Percentiles rank a stretch among this genome's conserved stretches.
These are phyloP conservation scores for Eimeria necatrix DNA, from an alignment of 169 alveolate genomes.

Conservation along the genomic window DNA sequence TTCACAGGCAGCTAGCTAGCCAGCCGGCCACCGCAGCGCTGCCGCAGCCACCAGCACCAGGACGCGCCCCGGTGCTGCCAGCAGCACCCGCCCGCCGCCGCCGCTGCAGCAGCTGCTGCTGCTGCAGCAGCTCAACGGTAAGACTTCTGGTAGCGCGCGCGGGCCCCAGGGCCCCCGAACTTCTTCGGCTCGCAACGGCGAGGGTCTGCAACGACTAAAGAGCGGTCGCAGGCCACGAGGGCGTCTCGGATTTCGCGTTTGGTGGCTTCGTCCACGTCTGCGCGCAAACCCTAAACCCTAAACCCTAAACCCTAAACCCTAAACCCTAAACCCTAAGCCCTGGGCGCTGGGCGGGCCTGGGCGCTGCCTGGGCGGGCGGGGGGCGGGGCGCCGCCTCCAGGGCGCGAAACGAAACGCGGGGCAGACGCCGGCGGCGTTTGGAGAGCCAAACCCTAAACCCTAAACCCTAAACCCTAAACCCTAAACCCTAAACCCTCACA, in stretches of 20 bases:
- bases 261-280: slow-evolving; percentile 96
- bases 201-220: slow-evolving; percentile 99
- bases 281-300: background rate
- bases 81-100: background rate
- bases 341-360: too few relatives aligned
- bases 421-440: too few relatives aligned
- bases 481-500: slow-evolving; percentile 82
- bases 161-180: slow-evolving; percentile 99
- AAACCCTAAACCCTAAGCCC: background rate
- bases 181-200: slow-evolving; percentile 99
- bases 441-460: too few relatives aligned
- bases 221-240: slow-evolving; percentile 98
- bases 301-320: background rate
- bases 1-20: too few relatives aligned
- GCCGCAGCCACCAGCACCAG: too few relatives aligned
- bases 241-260: slow-evolving; percentile 96
- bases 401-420: too few relatives aligned
- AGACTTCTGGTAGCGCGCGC: slow-evolving; percentile 98
- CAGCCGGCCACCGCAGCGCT: too few relatives aligned
- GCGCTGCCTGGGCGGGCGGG: too few relatives aligned
- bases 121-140: slow-evolving; percentile 94
- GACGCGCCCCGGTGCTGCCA: background rate
- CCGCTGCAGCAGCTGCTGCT: background rate
- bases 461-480: too few relatives aligned
- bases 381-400: too few relatives aligned